Base-by-base conservation (phyloP, 177 flowering plant species). In the Telopea speciosissima region DNA sequence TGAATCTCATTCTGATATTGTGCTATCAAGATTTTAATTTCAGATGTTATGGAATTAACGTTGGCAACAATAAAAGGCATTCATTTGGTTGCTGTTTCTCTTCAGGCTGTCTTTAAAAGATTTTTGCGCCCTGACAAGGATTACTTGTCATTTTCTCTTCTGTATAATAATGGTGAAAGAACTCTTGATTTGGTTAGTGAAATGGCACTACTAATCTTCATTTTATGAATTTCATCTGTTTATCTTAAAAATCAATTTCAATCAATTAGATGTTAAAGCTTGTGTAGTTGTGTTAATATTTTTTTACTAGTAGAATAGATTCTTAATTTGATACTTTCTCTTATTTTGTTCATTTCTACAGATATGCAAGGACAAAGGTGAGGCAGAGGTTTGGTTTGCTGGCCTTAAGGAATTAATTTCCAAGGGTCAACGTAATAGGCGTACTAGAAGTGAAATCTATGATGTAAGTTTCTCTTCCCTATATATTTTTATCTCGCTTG, bases 361-460 rank as follows among this genome's bases (percentile, higher is more conserved):
- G 97, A 88, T 92, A 75, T 92, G 97, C 86, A 90, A 92, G 80
- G 96, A 92, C 80, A 85, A 90, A 81, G 84, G 68, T 77, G 97
- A 92, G 80, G 77, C 85, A 75, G 96, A 90, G 74, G 85, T 85
- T 24, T 90, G 96, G 97, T 79, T 92, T 77, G 81, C 86, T 28
- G 93, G 91, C 68, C 91, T 92, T 26, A 85, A 87, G 82, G 79
- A 85, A 67, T 84, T 92, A 75, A 88, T 87, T 68, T 80, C 85
- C 26, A 40, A 80, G 24, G 84, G 85, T 22, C 81, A 81, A 76
- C 85, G 68, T 71, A 84, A 22, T 69, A 85, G 88, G 73, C 91
- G 86, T 64, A 81, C 85, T 24, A 82, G 68, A 73, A 89, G 91
- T 78, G 89, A 89, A 21, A 59, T 81, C 77, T 63, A 79, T 58